phyloP scores from a whole-genome alignment of 257 asterid species.

The Solanum appendiculatum region DNA sequence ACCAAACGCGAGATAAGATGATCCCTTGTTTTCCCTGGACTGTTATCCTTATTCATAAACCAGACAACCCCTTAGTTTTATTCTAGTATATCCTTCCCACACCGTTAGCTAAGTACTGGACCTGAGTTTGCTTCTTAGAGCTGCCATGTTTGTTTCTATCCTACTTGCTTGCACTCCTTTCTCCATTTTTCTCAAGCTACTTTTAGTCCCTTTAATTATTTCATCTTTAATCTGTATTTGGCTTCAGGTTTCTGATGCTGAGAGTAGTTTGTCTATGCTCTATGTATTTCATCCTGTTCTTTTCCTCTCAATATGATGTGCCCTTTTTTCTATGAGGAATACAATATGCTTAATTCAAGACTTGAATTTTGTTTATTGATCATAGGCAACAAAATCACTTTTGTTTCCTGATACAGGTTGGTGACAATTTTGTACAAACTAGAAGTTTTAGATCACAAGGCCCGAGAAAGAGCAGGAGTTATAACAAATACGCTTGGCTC shows the following conservation, averaged over 20 bases:
- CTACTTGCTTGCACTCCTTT: not conserved
- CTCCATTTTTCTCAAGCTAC: not conserved
- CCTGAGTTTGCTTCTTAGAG: not conserved
- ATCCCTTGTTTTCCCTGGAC: not conserved
- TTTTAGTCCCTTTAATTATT: not conserved
- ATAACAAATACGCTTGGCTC: conserved; percentile 76
- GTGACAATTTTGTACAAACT: conserved; percentile 73
- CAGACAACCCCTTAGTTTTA: not conserved
- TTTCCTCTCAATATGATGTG: not conserved
- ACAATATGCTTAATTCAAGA: not conserved
- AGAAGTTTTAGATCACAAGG: conserved; percentile 93
- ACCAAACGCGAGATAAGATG: not conserved
- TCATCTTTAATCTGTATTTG: not conserved
- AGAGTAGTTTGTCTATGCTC: not conserved
- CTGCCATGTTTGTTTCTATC: not conserved
- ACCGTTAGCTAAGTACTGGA: not conserved
- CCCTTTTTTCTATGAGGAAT: not conserved
- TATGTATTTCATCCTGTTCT: not conserved
- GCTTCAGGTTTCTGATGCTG: not conserved
- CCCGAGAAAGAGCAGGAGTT: conserved; percentile 98
- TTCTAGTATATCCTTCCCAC: not conserved
- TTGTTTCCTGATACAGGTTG: conserved; percentile 44
- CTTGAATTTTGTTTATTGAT: not conserved
- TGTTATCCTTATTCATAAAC: not conserved
- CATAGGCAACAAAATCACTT: not conserved